Base-by-base conservation (phyloP, 345 rosid genomes). In the Gossypium rotundifolium region DNA sequence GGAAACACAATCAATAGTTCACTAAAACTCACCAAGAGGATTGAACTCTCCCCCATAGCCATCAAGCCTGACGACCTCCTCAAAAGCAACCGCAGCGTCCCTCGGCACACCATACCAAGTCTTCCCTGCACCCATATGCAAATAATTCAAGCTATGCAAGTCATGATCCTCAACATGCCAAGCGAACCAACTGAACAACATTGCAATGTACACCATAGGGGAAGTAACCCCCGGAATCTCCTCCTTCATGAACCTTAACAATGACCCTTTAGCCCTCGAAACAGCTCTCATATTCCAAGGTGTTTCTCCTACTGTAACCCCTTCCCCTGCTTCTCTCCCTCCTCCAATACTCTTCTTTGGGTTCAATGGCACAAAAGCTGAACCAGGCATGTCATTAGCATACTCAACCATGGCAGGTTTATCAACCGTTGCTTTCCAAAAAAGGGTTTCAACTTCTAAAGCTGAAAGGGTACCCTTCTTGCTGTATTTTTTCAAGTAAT, bases 101-200 rank as follows among this genome's bases (percentile, higher is more conserved):
- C 83, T 87, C 0, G 99, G 99, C 62, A 95, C 98, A 11, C 99
- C 99, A 72, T 93, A 95, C 99, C 99, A 95, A 55, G 99, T 95
- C 86, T 95, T 95, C 75, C 87, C 85, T 51, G 98, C 97, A 29
- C 99, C 99, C 86, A 88, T 84, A 83, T 95, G 99, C 93, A 95
- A 75, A 84, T 95, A 95, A 86, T 93, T 95, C 77, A 95, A 88
- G 89, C 99, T 95, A 72, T 95, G 99, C 69, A 95, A 85, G 79
- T 95, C 98, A 76, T 95, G 98, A 78, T 95, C 99, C 84, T 95
- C 99, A 1, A 89, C 97, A 76, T 95, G 99, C 99, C 99, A 95
- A 82, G 99, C 99, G 65, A 93, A 95, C 99, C 98, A 95, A 79
- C 99, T 95, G 78, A 95, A 95, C 89, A 93, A 79, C 98, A 95